Percentiles rank a stretch among this genome's conserved stretches.
These are phyloP conservation scores for Chaetomiaceae sp. DNA, from an alignment of 2,329 filamentous ascomycete genomes.

Conservation along the genomic window DNA sequence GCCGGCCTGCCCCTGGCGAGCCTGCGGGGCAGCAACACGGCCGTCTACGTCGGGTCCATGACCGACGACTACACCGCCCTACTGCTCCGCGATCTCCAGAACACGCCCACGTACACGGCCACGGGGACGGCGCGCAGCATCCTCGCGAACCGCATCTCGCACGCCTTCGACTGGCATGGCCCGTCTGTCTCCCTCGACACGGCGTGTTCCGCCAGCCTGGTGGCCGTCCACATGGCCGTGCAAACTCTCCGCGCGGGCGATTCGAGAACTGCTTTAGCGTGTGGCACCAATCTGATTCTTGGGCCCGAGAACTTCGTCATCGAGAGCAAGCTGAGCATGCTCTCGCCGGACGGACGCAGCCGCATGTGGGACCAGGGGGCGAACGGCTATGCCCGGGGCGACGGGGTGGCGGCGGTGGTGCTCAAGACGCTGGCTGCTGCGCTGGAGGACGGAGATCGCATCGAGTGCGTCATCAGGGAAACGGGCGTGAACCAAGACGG, in stretches of 20 bases:
- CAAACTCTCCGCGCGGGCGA: slow-evolving; percentile 25
- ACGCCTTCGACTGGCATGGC: slow-evolving; percentile 28
- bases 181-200: slow-evolving; percentile 27
- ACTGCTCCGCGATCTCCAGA: slow-evolving; percentile 19
- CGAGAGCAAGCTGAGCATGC: slow-evolving; percentile 31
- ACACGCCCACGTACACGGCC: slow-evolving; percentile 19
- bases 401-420: slow-evolving; percentile 42
- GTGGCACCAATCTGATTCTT: slow-evolving; percentile 27
- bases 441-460: slow-evolving; percentile 37
- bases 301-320: slow-evolving; percentile 27
- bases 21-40: slow-evolving; percentile 15
- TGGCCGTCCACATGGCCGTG: slow-evolving; percentile 26
- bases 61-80: slow-evolving; percentile 17
- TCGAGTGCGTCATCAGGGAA: slow-evolving; percentile 29
- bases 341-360: slow-evolving; percentile 32
- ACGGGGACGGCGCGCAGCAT: slow-evolving; percentile 28
- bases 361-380: slow-evolving; percentile 40
- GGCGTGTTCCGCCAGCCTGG: slow-evolving; percentile 26
- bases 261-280: slow-evolving; percentile 18
- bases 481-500: slow-evolving; percentile 42
- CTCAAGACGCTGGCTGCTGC: slow-evolving; percentile 42
- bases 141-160: slow-evolving; percentile 32
- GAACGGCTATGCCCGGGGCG: slow-evolving; percentile 48
- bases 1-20: slow-evolving; percentile 25
- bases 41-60: not conserved